Evolutionary conservation across 306 rosid species (phyloP).

Genomic region (Corylus avellana): DNA sequence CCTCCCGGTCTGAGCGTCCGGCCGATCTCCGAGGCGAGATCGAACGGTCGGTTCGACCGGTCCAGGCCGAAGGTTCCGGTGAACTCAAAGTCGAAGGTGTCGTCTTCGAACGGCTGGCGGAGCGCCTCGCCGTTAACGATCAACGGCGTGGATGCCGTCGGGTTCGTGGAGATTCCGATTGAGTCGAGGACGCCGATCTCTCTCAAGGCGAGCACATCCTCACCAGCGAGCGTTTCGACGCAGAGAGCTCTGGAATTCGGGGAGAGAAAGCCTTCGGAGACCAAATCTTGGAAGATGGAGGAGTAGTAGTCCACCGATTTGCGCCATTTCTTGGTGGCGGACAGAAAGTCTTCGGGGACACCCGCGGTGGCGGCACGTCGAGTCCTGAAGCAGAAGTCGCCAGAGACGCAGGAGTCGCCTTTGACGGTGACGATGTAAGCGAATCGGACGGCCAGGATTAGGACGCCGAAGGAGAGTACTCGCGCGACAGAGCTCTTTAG

Average conservation of each 20-base stretch:
- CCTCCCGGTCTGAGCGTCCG: slow-evolving; percentile 58
- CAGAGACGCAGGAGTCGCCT: slow-evolving; percentile 41
- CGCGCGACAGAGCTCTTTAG: slow-evolving; percentile 34
- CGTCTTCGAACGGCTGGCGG: slow-evolving; percentile 29
- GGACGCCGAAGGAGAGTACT: slow-evolving; percentile 43
- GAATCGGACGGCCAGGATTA: slow-evolving; percentile 42
- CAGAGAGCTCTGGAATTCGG: slow-evolving; percentile 44
- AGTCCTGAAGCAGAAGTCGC: slow-evolving; percentile 39
- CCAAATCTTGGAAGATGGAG: slow-evolving; percentile 44
- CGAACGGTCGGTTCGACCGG: slow-evolving; percentile 15
- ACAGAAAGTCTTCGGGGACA: not conserved
- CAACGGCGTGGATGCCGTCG: slow-evolving; percentile 39
- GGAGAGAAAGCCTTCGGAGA: slow-evolving; percentile 42
- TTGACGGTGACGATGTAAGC: slow-evolving; percentile 48
- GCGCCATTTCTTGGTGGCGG: slow-evolving; percentile 39
- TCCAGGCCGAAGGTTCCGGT: slow-evolving; percentile 33
- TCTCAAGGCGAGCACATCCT: slow-evolving; percentile 44
- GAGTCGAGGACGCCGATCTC: slow-evolving; percentile 45
- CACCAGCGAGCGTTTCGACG: slow-evolving; percentile 41
- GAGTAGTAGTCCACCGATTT: slow-evolving; percentile 44
- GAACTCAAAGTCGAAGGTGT: slow-evolving; percentile 52
- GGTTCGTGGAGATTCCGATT: slow-evolving; percentile 43
- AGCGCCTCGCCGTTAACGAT: slow-evolving; percentile 28
- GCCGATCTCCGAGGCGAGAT: slow-evolving; percentile 40
- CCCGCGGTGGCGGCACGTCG: not conserved